These are phyloP conservation scores for Tulasnella sp. DNA, from an alignment of 768 basidiomycete species.

Conservation along the genomic window DNA sequence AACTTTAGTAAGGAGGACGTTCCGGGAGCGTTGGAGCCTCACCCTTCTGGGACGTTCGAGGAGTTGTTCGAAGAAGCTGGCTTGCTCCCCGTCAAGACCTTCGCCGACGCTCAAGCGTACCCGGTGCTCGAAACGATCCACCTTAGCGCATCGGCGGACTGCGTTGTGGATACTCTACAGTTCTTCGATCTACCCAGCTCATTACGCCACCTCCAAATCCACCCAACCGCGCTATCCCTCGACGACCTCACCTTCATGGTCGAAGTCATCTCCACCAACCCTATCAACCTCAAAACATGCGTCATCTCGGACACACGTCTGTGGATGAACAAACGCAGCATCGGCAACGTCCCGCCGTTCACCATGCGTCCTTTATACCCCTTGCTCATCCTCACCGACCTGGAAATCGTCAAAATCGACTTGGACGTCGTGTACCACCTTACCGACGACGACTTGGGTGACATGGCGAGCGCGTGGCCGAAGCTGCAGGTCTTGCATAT, in stretches of 20 bases:
- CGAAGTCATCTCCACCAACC: conserved; percentile 7
- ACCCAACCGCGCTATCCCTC: neutral
- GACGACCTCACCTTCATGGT: conserved; percentile 6
- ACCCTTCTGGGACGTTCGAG: conserved; percentile 16
- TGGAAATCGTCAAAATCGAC: conserved; percentile 16
- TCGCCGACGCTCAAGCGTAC: neutral
- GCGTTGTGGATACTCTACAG: neutral
- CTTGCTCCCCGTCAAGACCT: neutral
- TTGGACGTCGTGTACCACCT: conserved; percentile 19
- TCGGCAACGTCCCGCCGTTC: conserved; percentile 1
- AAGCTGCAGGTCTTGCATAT: conserved; percentile 13
- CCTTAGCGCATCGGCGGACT: neutral
- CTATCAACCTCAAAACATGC: conserved; percentile 10
- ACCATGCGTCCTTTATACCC: conserved; percentile 17
- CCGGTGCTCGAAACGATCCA: neutral
- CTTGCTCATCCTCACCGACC: neutral
- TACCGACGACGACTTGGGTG: conserved; percentile 8
- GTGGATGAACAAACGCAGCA: conserved; percentile 19
- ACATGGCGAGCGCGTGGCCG: conserved; percentile 20
- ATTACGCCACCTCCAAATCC: conserved; percentile 4
- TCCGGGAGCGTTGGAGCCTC: conserved; percentile 17
- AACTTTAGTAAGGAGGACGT: conserved; percentile 15
- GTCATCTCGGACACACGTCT: conserved; percentile 20
- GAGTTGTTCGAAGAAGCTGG: neutral
- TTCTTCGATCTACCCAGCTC: conserved; percentile 18